Evolutionary conservation across 805 yeast species (phyloP).

Genomic region (Sugiyamaella boreocaroliniensis): DNA sequence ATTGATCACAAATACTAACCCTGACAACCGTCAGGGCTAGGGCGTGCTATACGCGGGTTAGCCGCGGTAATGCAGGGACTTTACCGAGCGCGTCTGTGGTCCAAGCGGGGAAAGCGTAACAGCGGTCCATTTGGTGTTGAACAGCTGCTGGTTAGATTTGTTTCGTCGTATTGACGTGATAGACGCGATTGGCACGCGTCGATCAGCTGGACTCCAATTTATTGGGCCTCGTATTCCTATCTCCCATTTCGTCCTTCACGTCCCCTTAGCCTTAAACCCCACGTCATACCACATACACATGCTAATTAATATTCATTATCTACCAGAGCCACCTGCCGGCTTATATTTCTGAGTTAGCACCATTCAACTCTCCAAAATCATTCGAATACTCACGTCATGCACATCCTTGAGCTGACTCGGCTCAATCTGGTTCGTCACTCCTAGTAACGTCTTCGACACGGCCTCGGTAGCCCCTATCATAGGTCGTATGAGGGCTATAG

Average conservation of each 20-base stretch:
- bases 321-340: background rate
- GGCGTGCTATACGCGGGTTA: background rate
- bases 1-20: background rate
- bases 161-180: too few relatives aligned
- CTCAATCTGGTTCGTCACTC: slow-evolving; percentile 74
- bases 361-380: background rate
- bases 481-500: slow-evolving; percentile 74
- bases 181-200: too few relatives aligned
- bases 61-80: background rate
- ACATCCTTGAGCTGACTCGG: slow-evolving; percentile 19
- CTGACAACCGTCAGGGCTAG: background rate
- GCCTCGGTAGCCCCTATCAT: slow-evolving; percentile 92
- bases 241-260: background rate
- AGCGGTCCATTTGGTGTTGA: too few relatives aligned
- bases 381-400: slow-evolving; percentile 16
- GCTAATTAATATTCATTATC: background rate
- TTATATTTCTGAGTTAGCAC: slow-evolving; percentile 3
- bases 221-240: background rate
- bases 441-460: slow-evolving; percentile 71
- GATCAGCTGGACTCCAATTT: too few relatives aligned
- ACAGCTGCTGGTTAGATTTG: too few relatives aligned
- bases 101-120: background rate
- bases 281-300: background rate
- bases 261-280: background rate
- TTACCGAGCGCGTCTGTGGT: background rate